Conservation (phyloP, 139 green algal genomes). For the Tetratostichococcus sp. region DNA sequence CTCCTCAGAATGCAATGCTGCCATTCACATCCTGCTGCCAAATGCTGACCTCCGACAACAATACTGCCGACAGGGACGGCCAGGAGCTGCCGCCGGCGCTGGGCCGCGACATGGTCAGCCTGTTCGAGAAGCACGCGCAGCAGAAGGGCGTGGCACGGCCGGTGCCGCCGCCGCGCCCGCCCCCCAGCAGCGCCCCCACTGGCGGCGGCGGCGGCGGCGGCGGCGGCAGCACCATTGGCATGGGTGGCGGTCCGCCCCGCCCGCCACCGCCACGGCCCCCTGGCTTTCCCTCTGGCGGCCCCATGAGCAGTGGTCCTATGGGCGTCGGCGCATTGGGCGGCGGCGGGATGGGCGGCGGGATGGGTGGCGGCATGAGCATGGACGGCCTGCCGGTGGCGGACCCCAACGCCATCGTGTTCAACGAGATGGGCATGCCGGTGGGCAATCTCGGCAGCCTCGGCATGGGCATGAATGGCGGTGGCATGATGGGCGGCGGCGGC, state of each 20-base stretch:
- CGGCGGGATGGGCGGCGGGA: not conserved
- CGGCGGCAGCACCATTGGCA: not conserved
- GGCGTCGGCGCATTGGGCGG: too few relatives aligned
- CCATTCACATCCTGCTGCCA: too few relatives aligned
- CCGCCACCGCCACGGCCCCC: not conserved
- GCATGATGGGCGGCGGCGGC: conserved; percentile 8
- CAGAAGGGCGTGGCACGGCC: conserved; percentile 16
- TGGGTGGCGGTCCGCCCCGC: not conserved
- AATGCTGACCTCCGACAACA: too few relatives aligned
- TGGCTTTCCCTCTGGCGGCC: not conserved
- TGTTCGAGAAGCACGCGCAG: conserved; percentile 53
- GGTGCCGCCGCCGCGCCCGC: not conserved
- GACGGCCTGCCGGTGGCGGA: not conserved
- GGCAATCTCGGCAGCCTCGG: not conserved
- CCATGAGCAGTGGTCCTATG: too few relatives aligned
- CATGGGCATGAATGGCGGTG: not conserved
- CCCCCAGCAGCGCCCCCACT: not conserved
- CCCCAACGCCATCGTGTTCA: not conserved
- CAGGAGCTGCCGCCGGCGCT: conserved; percentile 59
- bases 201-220: too few relatives aligned
- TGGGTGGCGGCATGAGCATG: not conserved
- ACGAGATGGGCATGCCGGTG: not conserved
- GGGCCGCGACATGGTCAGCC: conserved; percentile 42
- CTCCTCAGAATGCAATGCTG: too few relatives aligned
- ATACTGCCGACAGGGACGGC: conserved; percentile 36